These are phyloP conservation scores for Trypanosoma theileri DNA, from an alignment of 208 protist genomes.

Conservation along the genomic window DNA sequence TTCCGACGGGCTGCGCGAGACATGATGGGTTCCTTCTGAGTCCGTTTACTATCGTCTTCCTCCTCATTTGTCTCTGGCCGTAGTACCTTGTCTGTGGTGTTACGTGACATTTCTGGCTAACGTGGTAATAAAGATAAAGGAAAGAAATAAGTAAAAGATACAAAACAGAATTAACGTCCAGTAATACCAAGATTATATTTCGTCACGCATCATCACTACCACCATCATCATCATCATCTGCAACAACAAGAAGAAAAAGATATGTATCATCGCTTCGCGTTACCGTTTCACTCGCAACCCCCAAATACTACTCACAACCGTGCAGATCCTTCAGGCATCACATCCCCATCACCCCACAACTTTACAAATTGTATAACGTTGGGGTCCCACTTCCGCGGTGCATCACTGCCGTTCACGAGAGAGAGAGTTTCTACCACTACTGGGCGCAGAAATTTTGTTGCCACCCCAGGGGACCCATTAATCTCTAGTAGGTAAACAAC, in stretches of 20 bases:
- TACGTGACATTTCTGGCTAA: slow-evolving; percentile 9
- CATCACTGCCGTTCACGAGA: slow-evolving; percentile 33
- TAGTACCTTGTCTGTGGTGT: not conserved
- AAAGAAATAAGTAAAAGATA: not conserved
- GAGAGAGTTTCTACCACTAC: slow-evolving; percentile 54
- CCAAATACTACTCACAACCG: not conserved
- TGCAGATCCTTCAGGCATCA: slow-evolving; percentile 40
- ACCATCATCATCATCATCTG: too few species aligned
- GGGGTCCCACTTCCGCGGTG: slow-evolving; percentile 49
- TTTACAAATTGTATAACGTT: slow-evolving; percentile 57
- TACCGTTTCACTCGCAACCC: not conserved
- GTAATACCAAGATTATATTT: not conserved
- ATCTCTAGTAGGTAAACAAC: slow-evolving; percentile 85
- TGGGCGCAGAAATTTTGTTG: slow-evolving; percentile 54
- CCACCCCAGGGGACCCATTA: slow-evolving; percentile 86
- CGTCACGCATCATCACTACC: too few species aligned
- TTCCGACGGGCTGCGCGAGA: slow-evolving; percentile 72
- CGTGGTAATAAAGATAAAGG: not conserved
- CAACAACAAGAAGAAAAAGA: slow-evolving; percentile 22
- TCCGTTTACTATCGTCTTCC: slow-evolving; percentile 6
- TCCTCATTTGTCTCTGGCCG: not conserved
- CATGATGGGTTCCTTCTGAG: slow-evolving; percentile 60
- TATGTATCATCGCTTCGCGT: not conserved
- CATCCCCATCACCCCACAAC: slow-evolving; percentile 66
- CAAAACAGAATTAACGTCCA: not conserved